phyloP scores from a whole-genome alignment of 345 rosid species.

The Salix koriyanagi region DNA sequence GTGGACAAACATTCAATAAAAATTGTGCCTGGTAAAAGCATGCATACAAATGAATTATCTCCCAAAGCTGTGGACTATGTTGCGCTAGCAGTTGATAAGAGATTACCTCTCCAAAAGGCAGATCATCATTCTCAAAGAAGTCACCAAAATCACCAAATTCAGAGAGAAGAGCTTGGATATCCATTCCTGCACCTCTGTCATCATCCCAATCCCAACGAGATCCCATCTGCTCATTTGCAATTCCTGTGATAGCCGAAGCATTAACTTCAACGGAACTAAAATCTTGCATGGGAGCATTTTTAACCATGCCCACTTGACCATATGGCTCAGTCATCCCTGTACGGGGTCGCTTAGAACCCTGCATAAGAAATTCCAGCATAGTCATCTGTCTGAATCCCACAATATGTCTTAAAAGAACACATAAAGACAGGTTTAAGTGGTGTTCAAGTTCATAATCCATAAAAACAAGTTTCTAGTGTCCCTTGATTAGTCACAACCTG shows the following conservation, averaged over 20 bases:
- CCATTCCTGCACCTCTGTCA: constrained; percentile 80
- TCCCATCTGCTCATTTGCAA: constrained; percentile 64
- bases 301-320: constrained; percentile 56
- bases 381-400: neutral
- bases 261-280: constrained; percentile 55
- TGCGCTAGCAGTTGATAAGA: constrained; percentile 5
- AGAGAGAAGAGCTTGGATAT: constrained; percentile 92
- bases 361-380: constrained; percentile 17
- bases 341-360: constrained; percentile 89
- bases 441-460: neutral
- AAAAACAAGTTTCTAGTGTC: neutral
- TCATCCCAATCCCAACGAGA: constrained; percentile 92
- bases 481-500: neutral
- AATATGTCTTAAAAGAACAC: neutral
- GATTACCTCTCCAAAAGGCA: constrained; percentile 98
- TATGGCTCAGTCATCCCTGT: constrained; percentile 57
- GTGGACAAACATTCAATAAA: neutral
- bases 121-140: constrained; percentile 84
- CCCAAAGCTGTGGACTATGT: neutral
- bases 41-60: neutral
- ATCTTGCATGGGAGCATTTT: constrained; percentile 44
- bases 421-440: neutral
- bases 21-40: neutral
- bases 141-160: constrained; percentile 99
- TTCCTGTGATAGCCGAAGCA: constrained; percentile 54